Base-by-base conservation (phyloP, 495 filamentous ascomycete species). In the Penicillium coffeae region DNA sequence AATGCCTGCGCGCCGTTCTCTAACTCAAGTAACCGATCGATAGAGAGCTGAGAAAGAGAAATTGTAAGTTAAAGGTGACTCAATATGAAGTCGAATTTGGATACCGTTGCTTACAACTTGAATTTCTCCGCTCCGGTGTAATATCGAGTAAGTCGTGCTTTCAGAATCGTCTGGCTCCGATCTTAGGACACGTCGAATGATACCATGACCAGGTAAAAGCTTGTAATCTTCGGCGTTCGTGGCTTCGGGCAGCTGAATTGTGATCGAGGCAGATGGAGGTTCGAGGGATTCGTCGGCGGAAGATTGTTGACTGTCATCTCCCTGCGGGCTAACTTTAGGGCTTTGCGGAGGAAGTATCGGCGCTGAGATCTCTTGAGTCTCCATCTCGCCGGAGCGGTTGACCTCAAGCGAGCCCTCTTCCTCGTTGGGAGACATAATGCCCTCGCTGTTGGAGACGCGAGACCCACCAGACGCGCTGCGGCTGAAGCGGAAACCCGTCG, bases 171-270 rank as follows among this genome's bases (percentile, higher is more conserved):
- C 47, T 19, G 58, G 51, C 8, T 66, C 52, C 25, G 74, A 61
- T 13, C 61, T 54, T 42, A 79, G 51, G 15, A 82, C 58, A 8
- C 58, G 54, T 27, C 62, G 62, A 20, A 73, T 69, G 3, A 56
- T 58, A 44, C 63, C 70, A 47, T 78, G 71, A 7, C 72, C 77
- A n/a, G 62, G 63, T 8, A 76, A 68, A 42, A 63, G 67, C 22
- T 73, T 59, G 52, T 80, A 83, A 44, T 80, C 74, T 46, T 70
- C 66, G 3, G 52, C 47, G n/a, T 70, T 55, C 16, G 61, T 44
- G 18, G 72, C 54, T 0, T 43, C 37, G 8, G 76, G 75, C 8
- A 80, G 61, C 12, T 34, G 3, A 12, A 63, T 39, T 25, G 73
- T 55, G 15, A 80, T 10, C 6, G 8, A 8, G n/a, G 15, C 18